A percentile compares a stretch with the other conserved stretches of the same genome.
Conservation (phyloP, 2,329 filamentous ascomycete genomes). For the Colletotrichum salicis region DNA sequence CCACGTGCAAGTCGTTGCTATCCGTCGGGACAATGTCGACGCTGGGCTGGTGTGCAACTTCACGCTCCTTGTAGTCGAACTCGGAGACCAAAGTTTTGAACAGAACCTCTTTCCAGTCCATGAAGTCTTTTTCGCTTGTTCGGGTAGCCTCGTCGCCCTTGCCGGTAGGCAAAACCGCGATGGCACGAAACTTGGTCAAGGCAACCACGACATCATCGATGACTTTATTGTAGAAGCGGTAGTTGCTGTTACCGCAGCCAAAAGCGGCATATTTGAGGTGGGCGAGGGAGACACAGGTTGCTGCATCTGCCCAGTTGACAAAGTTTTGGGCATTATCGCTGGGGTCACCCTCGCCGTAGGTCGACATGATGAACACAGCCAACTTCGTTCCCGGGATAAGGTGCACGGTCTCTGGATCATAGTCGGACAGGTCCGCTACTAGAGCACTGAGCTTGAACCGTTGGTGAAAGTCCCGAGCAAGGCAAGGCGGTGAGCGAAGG, state of each 20-base stretch:
- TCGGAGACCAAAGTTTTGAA: no score
- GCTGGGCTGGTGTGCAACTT: no score
- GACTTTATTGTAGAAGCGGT: conserved; percentile 51
- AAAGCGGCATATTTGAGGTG: conserved; percentile 48
- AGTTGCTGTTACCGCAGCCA: conserved; percentile 52
- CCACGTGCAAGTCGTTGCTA: no score
- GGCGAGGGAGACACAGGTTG: conserved; percentile 15
- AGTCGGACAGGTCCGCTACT: conserved; percentile 58
- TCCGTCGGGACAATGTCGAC: no score
- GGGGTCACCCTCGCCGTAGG: conserved; percentile 54
- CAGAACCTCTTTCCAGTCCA: no score
- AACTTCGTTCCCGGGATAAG: conserved; percentile 40
- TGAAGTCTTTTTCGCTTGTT: no score
- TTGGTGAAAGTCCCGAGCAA: conserved; percentile 50
- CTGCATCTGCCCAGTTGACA: conserved; percentile 44
- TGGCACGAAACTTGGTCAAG: conserved; percentile 41
- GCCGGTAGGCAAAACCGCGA: no score
- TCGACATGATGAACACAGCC: conserved; percentile 50
- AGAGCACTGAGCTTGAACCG: conserved; percentile 52
- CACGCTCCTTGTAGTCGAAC: no score
- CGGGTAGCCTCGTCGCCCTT: no score
- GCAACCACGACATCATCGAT: conserved; percentile 43
- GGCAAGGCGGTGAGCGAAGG: conserved; percentile 52
- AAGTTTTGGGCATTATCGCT: conserved; percentile 47
- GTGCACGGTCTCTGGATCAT: conserved; percentile 52